Base-by-base conservation (phyloP, 2,329 filamentous ascomycete species). In the Botryotinia narcissicola region DNA sequence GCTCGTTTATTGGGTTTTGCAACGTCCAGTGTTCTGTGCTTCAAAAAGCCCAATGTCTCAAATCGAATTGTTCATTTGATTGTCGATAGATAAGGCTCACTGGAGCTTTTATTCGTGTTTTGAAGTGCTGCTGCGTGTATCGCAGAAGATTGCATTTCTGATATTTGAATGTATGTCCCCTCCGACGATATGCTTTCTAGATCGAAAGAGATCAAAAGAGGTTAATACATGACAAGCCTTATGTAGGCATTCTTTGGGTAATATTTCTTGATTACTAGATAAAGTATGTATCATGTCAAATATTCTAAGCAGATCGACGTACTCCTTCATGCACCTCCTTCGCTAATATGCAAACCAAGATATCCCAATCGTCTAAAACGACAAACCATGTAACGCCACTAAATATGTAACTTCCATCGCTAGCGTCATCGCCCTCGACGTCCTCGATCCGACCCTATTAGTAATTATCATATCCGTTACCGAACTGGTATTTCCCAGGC, bases 401-500 rank as follows among this genome's bases (percentile, higher is more conserved):
- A 12, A 29, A 29, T 44, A 40, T 64, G 57, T 42, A 63, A n/a
- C 40, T 64, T n/a, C 44, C 44, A 25, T 29, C 25, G 14, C 42
- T 42, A 42, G 44, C 69, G 42, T 59, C 69, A 32, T 48, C 42
- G 29, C 29, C 3, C 16, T 68, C 9, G 25, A 40, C 25, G 10
- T 29, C 16, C 35, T 32, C 10, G 18, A 18, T 61, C 9, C 29
- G 18, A 35, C 12, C 14, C 18, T 18, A 70, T 61, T 46, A 60
- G 14, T n/a, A 37, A 61, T 71, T 35, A 69, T 71, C 60, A 54
- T 12, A 54, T n/a, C 22, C 16, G 29, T 78, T 71, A 76, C 73
- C 80, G 67, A 70, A 82, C 76, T 35, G 79, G 76, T 76, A 82
- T 79, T 84, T 84, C 81, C 86, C 86, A 76, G 76, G 81, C 74